Conservation (phyloP, 2,329 filamentous ascomycete genomes). For the Venturia aucupariae region DNA sequence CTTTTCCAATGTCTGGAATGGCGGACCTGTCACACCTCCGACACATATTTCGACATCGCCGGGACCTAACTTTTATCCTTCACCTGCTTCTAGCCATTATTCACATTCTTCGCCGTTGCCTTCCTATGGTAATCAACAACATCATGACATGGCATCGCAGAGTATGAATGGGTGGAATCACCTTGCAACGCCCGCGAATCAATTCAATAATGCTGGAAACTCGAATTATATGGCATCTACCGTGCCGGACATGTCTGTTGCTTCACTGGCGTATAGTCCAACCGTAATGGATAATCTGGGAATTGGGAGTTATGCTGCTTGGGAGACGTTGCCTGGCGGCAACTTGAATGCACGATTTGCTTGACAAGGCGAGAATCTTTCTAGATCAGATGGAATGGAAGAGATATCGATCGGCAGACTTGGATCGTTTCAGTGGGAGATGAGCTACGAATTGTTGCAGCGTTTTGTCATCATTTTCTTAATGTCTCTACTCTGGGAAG, state of each 20-base stretch:
- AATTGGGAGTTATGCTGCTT: slow-evolving; percentile 12
- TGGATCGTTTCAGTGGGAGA: neutral
- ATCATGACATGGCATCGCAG: neutral
- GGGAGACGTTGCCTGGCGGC: slow-evolving; percentile 18
- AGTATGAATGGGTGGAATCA: neutral
- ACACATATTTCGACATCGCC: slow-evolving; percentile 4
- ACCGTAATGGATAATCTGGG: slow-evolving; percentile 15
- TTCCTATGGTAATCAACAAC: slow-evolving; percentile 6
- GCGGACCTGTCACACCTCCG: slow-evolving; percentile 10
- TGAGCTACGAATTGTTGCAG: neutral
- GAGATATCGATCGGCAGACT: neutral
- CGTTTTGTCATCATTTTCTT: neutral
- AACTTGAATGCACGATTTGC: slow-evolving; percentile 17
- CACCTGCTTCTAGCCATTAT: slow-evolving; percentile 12
- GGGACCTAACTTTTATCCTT: slow-evolving; percentile 12
- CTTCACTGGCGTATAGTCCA: neutral
- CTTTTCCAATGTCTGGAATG: neutral
- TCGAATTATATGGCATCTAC: neutral
- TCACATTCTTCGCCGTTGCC: neutral
- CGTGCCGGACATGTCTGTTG: slow-evolving; percentile 2
- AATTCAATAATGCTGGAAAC: neutral
- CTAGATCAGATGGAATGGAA: neutral
- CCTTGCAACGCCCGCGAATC: neutral
- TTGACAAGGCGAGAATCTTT: neutral
- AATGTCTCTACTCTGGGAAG: neutral